These are phyloP conservation scores for Chloris gayana DNA, from an alignment of 176 grass and related monocot species.

Conservation along the genomic window DNA sequence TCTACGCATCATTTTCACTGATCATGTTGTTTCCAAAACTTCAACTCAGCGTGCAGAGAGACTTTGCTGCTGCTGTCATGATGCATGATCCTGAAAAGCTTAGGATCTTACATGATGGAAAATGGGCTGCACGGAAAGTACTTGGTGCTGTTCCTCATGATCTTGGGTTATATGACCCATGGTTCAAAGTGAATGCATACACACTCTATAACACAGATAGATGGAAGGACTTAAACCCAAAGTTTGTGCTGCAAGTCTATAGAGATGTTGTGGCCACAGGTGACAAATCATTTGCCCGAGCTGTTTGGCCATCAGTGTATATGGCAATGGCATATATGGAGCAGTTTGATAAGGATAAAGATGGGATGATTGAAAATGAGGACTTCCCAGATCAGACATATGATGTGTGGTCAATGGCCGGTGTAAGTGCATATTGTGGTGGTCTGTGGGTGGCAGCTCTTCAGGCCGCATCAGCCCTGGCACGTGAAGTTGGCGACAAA, in stretches of 20 bases:
- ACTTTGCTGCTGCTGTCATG: slow-evolving; percentile 95
- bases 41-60: slow-evolving; percentile 86
- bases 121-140: slow-evolving; percentile 83
- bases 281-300: slow-evolving; percentile 80
- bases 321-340: slow-evolving; percentile 99
- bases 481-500: slow-evolving; percentile 76
- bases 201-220: slow-evolving; percentile 89
- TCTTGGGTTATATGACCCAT: slow-evolving; percentile 92
- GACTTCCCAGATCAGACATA: slow-evolving; percentile 94
- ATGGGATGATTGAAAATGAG: slow-evolving; percentile 99
- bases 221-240: slow-evolving; percentile 96
- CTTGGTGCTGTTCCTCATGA: slow-evolving; percentile 97
- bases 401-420: slow-evolving; percentile 91
- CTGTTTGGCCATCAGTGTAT: slow-evolving; percentile 98
- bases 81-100: slow-evolving; percentile 95
- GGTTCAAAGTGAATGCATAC: slow-evolving; percentile 96
- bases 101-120: slow-evolving; percentile 72
- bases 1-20: slow-evolving; percentile 90
- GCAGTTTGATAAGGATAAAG: slow-evolving; percentile 97
- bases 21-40: slow-evolving; percentile 90
- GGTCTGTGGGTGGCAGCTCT: slow-evolving; percentile 91
- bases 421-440: slow-evolving; percentile 91
- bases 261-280: slow-evolving; percentile 85
- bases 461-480: slow-evolving; percentile 86
- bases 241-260: slow-evolving; percentile 95